Evolutionary conservation across 208 protist species (phyloP), one percentile per base, ranked within the genome.

Genomic region (Acanthamoeba sp.): DNA sequence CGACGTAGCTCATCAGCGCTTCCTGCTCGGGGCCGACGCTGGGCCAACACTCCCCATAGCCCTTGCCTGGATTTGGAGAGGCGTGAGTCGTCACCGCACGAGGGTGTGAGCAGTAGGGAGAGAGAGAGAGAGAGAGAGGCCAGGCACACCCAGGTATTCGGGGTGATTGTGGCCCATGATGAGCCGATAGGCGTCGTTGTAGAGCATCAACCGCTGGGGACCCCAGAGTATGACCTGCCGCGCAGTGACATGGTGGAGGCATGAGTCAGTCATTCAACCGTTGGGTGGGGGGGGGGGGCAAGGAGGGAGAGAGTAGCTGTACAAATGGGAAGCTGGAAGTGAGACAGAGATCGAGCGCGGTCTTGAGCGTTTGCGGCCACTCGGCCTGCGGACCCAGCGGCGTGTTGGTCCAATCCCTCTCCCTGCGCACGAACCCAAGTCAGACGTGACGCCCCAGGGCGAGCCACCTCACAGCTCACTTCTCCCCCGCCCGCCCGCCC

Each of bases 161-260:
- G 85, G 85, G 34, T 91, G 85, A 12, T 91, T 91, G 27, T 73
- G 24, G 20, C 85, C 85, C 85, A 91, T 48, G 18, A 76, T 76
- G 52, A 0, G 7, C 10, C 20, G 20, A 16, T 91, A 91, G 36
- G 55, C 57, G 57, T 91, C 85, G 38, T 91, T 91, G 57, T 91
- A 91, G 59, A 91, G 62, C 6, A 76, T 14, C 29, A n/a, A n/a
- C 27, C 64, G 34, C 52, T 91, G 57, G 4, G 85, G 85, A 7
- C 85, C 85, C 85, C 85, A 91, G 24, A 91, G 38, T 59, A 91
- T 91, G 12, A 38, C 45, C 78, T 87, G 78, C 48, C 20, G 52
- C 7, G n/a, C 34, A 18, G 18, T 12, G 27, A 69, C 10, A 36
- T 32, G 62, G 62, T n/a, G 64, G 14, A 71, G 32, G 4, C 1